Evolutionary conservation across 2,329 filamentous ascomycete genomes (phyloP).

Genomic region (Rhynchosporium agropyri): DNA sequence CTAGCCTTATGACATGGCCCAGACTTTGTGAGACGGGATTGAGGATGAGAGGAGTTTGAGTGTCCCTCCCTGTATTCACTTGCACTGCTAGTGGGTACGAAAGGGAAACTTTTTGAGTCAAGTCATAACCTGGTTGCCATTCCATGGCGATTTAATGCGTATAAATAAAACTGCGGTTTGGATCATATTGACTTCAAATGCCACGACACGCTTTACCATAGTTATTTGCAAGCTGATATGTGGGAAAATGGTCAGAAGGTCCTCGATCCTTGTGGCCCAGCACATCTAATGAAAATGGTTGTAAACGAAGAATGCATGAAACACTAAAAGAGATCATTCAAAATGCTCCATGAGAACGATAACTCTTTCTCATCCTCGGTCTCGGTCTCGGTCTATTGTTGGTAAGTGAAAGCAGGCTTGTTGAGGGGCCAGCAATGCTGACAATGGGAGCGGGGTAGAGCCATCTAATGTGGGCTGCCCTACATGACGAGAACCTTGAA

Average conservation of each 20-base stretch:
- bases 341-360: background rate
- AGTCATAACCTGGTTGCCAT: background rate
- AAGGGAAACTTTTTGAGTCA: slow-evolving; percentile 4
- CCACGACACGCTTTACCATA: background rate
- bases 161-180: background rate
- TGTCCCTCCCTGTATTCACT: too few relatives aligned
- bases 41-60: background rate
- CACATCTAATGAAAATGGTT: background rate
- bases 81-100: background rate
- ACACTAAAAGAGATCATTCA: background rate
- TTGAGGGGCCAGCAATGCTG: slow-evolving; percentile 6
- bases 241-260: background rate
- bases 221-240: background rate
- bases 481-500: background rate
- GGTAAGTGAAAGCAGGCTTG: background rate
- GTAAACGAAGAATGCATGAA: background rate
- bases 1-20: slow-evolving; percentile 21
- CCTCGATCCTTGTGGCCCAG: background rate
- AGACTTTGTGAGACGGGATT: slow-evolving; percentile 1
- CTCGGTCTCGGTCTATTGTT: background rate
- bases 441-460: slow-evolving; percentile 8
- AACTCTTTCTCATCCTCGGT: background rate
- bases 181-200: background rate
- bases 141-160: background rate
- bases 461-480: slow-evolving; percentile 6